Evolutionary conservation across 2,329 filamentous ascomycete genomes (phyloP).

Genomic region (Ophioceras dolichostomum): DNA sequence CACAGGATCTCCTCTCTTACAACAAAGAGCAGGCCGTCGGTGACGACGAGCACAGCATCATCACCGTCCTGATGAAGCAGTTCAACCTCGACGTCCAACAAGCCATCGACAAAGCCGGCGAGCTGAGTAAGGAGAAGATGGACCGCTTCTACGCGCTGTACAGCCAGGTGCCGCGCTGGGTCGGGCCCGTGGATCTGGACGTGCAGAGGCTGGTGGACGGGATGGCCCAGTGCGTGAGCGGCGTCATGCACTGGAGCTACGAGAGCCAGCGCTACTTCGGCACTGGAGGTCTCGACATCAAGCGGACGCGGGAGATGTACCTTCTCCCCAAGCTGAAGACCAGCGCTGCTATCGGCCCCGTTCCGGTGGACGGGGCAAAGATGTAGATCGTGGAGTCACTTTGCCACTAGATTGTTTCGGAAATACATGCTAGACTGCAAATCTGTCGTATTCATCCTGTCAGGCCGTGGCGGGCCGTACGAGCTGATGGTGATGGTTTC

Average conservation of each 20-base stretch:
- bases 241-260: constrained; percentile 12
- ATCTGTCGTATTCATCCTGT: too few relatives aligned
- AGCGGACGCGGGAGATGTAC: constrained; percentile 4
- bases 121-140: constrained; percentile 4
- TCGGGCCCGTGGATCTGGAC: constrained; percentile 8
- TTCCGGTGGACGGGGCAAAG: background rate
- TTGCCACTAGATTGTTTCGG: too few relatives aligned
- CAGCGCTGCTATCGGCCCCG: background rate
- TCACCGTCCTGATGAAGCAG: constrained; percentile 14
- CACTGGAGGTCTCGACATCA: constrained; percentile 7
- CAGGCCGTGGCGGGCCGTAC: too few relatives aligned
- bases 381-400: too few relatives aligned
- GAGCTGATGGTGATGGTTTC: too few relatives aligned
- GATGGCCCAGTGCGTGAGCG: constrained; percentile 12
- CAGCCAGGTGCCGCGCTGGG: constrained; percentile 5
- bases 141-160: constrained; percentile 7
- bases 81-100: constrained; percentile 5
- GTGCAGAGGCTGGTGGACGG: constrained; percentile 8
- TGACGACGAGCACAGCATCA: constrained; percentile 17
- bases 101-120: constrained; percentile 7
- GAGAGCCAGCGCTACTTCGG: constrained; percentile 13
- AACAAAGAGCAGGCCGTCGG: constrained; percentile 14
- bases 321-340: constrained; percentile 4
- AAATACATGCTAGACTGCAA: too few relatives aligned
- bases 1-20: constrained; percentile 15